Conservation (phyloP, 148 eudicot species). For the Arbutus unedo region DNA sequence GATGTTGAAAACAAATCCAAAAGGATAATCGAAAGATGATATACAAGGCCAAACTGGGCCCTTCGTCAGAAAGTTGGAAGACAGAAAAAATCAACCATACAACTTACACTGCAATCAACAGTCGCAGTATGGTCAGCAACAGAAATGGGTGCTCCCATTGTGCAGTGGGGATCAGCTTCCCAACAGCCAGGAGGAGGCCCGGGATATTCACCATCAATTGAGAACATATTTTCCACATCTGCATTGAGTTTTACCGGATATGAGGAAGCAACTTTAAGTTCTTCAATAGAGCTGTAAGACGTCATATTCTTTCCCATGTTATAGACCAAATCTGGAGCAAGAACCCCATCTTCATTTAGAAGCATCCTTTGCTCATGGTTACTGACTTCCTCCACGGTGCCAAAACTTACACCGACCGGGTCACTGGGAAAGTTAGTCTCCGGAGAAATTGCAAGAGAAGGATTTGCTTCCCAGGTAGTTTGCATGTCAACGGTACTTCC, state of each 20-base stretch:
- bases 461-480: conserved; percentile 18
- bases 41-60: conserved; percentile 10
- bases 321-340: conserved; percentile 30
- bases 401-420: conserved; percentile 19
- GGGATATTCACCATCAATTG: conserved; percentile 34
- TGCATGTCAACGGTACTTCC: conserved; percentile 19
- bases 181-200: conserved; percentile 14
- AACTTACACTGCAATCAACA: conserved; percentile 50
- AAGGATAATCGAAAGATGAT: conserved; percentile 6
- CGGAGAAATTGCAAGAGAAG: conserved; percentile 19
- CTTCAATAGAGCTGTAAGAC: conserved; percentile 21
- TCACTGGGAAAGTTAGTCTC: conserved; percentile 14
- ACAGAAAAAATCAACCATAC: neutral
- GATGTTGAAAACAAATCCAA: neutral
- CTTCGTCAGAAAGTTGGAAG: neutral
- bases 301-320: conserved; percentile 24
- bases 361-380: conserved; percentile 20
- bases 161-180: conserved; percentile 28
- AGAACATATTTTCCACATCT: conserved; percentile 23
- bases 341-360: conserved; percentile 28
- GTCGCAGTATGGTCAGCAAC: conserved; percentile 20
- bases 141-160: conserved; percentile 31
- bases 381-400: conserved; percentile 20
- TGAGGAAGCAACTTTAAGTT: conserved; percentile 27
- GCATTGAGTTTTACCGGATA: conserved; percentile 26